Conservation (phyloP, 805 yeast species). For the Yarrowia sp. region DNA sequence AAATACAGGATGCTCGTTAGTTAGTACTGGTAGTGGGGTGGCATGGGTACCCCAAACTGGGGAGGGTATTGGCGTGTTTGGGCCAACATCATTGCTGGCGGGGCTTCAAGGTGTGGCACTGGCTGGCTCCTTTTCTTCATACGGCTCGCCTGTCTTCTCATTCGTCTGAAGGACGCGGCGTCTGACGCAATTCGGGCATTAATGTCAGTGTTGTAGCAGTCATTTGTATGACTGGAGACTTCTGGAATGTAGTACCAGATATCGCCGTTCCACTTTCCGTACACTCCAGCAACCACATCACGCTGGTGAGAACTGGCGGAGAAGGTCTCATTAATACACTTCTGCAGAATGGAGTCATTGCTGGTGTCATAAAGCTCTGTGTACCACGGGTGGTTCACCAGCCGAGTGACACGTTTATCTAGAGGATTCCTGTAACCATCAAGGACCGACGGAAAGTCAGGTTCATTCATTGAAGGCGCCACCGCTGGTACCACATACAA, state of each 20-base stretch:
- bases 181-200: background rate
- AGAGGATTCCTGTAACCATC: background rate
- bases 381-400: background rate
- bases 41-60: background rate
- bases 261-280: slow-evolving; percentile 11
- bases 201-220: slow-evolving; percentile 5
- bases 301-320: background rate
- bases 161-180: slow-evolving; percentile 1
- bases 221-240: slow-evolving; percentile 1
- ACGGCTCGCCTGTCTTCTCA: background rate
- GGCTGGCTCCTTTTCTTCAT: background rate
- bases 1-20: background rate
- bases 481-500: too few species aligned
- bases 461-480: background rate
- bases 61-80: background rate
- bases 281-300: slow-evolving; percentile 1
- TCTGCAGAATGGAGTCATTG: background rate
- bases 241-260: slow-evolving; percentile 12
- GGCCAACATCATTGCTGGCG: background rate
- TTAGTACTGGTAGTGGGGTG: slow-evolving; percentile 4
- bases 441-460: slow-evolving; percentile 4
- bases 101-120: background rate
- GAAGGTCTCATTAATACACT: background rate
- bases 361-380: slow-evolving; percentile 11
- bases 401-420: background rate